phyloP scores from a whole-genome alignment of 768 basidiomycete genomes.

The Mycena chlorophos region DNA sequence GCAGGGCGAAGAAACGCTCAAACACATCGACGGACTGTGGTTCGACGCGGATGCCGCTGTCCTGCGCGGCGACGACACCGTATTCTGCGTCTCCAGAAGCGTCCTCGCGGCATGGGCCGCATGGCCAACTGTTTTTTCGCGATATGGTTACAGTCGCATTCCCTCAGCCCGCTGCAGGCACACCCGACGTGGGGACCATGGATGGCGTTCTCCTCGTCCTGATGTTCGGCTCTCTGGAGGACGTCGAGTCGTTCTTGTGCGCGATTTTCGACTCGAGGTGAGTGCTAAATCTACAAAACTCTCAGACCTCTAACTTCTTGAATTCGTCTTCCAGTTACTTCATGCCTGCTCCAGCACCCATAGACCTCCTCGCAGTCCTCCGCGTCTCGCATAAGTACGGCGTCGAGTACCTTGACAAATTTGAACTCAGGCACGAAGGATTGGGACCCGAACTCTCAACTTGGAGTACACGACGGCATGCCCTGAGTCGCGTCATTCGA shows the following conservation, averaged over 20 bases:
- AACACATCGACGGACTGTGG: slow-evolving; percentile 12
- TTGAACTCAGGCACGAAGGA: too few relatives aligned
- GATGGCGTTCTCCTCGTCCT: not conserved
- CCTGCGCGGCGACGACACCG: slow-evolving; percentile 6
- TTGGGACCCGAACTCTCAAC: too few relatives aligned
- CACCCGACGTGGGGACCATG: not conserved
- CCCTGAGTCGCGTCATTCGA: too few relatives aligned
- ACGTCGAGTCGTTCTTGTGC: not conserved
- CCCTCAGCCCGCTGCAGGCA: not conserved
- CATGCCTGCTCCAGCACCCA: not conserved
- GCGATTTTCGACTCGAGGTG: not conserved
- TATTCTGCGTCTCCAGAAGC: slow-evolving; percentile 15
- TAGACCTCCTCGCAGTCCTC: not conserved
- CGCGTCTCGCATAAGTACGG: not conserved
- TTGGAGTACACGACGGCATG: too few relatives aligned
- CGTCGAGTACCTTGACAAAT: not conserved
- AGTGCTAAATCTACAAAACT: not conserved
- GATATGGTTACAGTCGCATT: slow-evolving; percentile 21
- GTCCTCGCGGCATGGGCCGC: slow-evolving; percentile 9
- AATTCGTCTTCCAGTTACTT: not conserved
- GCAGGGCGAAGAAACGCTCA: not conserved
- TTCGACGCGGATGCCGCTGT: slow-evolving; percentile 16
- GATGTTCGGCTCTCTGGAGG: not conserved
- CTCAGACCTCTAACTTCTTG: not conserved
- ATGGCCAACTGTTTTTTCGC: slow-evolving; percentile 16